Base-by-base conservation (phyloP, 2,329 filamentous ascomycete genomes). In the Colletotrichum camelliae region DNA sequence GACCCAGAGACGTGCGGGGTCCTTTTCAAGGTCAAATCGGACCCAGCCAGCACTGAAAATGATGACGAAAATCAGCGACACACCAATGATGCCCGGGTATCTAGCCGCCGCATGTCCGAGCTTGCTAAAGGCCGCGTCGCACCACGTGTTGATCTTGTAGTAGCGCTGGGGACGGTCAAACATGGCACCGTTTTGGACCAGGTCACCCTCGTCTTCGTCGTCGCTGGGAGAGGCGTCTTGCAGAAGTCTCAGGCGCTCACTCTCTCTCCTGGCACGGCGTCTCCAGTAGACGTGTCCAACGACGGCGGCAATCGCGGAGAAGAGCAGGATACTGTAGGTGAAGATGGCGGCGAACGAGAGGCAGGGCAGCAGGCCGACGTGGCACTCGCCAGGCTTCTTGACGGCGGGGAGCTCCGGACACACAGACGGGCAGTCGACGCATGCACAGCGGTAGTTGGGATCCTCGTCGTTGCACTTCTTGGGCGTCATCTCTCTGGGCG, bases 1-100 rank as follows among this genome's bases (percentile, higher is more conserved):
- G n/a, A 99, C 97, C 97, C 97, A 99, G 10, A 99, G 88, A 64
- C 94, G 93, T 13, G 97, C 97, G 7, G 97, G 97, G 77, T 98
- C 94, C 27, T 89, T 94, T 84, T 98, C 97, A 43, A 99, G 89
- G n/a, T 94, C 90, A 81, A 99, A 99, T 60, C 92, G 91, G 74
- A 97, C 87, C 95, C 95, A 98, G 2, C 97, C 97, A 43, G 96
- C 85, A 81, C 96, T 98, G 77, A 99, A 88, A 6, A 98, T 83
- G 1, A 89, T 90, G 13, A 98, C 94, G 4, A 97, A 81, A 3
- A 97, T 70, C n/a, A 98, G 83, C 77, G 94, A 96, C 9, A 89
- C 87, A 4, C 89, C 85, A 78, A 98, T 98, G 77, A 97, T 91
- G 4, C 89, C 94, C 0, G 97, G 97, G 80, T 96, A 98, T 18